These are phyloP conservation scores for Smittium culicis DNA, from an alignment of 371 early-diverging fungal genomes.

Conservation along the genomic window DNA sequence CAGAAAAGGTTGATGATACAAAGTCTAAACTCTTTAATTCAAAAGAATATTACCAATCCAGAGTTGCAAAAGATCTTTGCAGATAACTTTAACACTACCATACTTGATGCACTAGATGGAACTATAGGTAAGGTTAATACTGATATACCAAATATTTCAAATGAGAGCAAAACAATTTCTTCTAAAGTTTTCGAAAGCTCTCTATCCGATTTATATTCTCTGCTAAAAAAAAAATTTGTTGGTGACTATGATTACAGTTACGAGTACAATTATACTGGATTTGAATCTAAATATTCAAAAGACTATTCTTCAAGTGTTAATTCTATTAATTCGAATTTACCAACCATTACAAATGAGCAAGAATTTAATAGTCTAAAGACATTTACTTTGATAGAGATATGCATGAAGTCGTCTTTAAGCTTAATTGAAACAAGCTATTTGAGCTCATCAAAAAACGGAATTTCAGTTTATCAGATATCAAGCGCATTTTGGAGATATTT, in stretches of 20 bases:
- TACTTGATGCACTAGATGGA: neutral
- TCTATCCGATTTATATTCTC: neutral
- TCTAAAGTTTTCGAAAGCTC: neutral
- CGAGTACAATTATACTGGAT: neutral
- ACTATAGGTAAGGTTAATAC: neutral
- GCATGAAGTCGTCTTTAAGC: neutral
- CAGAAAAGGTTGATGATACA: neutral
- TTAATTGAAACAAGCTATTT: neutral
- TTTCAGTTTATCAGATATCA: neutral
- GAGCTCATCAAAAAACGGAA: neutral
- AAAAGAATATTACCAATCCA: neutral
- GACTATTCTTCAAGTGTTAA: no score
- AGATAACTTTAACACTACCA: neutral
- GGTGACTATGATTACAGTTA: neutral
- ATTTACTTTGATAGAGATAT: neutral
- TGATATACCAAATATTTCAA: neutral
- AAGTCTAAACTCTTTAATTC: neutral
- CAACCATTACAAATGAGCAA: no score
- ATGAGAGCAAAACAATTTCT: neutral
- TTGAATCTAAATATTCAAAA: neutral
- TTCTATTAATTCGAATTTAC: no score
- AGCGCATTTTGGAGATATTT: neutral
- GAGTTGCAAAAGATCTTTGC: neutral
- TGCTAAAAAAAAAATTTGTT: neutral
- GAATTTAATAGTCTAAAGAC: no score